A percentile compares a stretch with the other conserved stretches of the same genome.
phyloP scores from a whole-genome alignment of 371 early-diverging fungal species.

The Syncephalis fuscata region DNA sequence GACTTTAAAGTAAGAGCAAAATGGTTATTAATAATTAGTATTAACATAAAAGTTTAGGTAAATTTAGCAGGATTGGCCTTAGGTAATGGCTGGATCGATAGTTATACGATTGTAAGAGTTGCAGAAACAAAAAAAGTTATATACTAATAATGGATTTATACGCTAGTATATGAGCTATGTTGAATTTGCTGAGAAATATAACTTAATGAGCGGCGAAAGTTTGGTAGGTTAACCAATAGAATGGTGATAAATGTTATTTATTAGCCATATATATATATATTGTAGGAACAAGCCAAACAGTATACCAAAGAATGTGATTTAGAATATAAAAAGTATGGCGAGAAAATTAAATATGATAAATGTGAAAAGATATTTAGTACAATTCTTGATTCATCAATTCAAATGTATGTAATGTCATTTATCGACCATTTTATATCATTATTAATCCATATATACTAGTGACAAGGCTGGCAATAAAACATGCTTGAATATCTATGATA shows the following conservation, averaged over 20 bases:
- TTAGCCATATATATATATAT: background rate
- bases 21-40: background rate
- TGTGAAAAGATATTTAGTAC: conserved; percentile 4
- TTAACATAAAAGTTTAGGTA: conserved; percentile 11
- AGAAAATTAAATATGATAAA: background rate
- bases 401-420: background rate
- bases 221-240: conserved; percentile 15
- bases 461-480: background rate
- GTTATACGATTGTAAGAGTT: conserved; percentile 39
- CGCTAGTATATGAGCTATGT: conserved; percentile 32
- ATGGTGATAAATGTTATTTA: background rate
- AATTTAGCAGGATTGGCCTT: conserved; percentile 51
- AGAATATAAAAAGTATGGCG: background rate
- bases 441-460: background rate
- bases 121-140: background rate
- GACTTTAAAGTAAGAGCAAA: background rate
- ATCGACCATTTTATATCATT: background rate
- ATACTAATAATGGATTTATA: background rate
- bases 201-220: conserved; percentile 15
- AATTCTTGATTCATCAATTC: background rate
- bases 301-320: background rate
- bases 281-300: conserved; percentile 1
- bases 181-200: conserved; percentile 21
- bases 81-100: conserved; percentile 85
- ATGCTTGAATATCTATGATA: conserved; percentile 74